Base-by-base conservation (phyloP, 805 yeast genomes). In the Ogataea sp. region DNA sequence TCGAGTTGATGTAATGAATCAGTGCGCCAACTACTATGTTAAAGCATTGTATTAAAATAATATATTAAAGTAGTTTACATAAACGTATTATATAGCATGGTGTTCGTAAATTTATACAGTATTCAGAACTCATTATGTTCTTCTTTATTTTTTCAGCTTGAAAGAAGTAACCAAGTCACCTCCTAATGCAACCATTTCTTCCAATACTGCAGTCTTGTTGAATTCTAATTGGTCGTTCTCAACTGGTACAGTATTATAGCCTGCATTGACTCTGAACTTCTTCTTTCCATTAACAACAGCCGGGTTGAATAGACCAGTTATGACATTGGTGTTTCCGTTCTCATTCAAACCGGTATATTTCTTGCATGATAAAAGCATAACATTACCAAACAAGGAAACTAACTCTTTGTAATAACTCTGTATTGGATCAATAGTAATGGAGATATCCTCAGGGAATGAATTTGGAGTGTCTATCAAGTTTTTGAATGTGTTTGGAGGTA, bases 301-400 rank as follows among this genome's bases (percentile, higher is more conserved):
- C 2, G 96, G 95, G 38, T 83, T 77, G 64, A 90, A 80, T 36
- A 93, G 62, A 2, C 97, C 97, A 18, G 89, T 73, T 37, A 90
- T 74, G 7, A 81, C 79, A 49, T 78, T 78, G 14, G 44, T 38
- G 3, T 39, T 43, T 8, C 80, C 77, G n/a, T 66, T 58, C 6
- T 73, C 71, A 38, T 70, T 68, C 41, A 75, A 61, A n/a, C 75
- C 75, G 13, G 73, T 63, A 51, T 67, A 77, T 47, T 65, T 69
- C 42, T 73, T 72, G 34, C 75, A 68, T 25, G 93, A 87, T 53
- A 93, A 77, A 3, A 89, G 68, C 34, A 87, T 68, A 16, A 75
- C 70, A 45, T 83, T 80, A 32, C 78, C 75, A 61, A 76, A 88
- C 45, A 78, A 76, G 43, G 66, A 62, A 41, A 70, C 70, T 49